Conservation (phyloP, 2,329 filamentous ascomycete genomes). For the Pseudocercospora cruenta region DNA sequence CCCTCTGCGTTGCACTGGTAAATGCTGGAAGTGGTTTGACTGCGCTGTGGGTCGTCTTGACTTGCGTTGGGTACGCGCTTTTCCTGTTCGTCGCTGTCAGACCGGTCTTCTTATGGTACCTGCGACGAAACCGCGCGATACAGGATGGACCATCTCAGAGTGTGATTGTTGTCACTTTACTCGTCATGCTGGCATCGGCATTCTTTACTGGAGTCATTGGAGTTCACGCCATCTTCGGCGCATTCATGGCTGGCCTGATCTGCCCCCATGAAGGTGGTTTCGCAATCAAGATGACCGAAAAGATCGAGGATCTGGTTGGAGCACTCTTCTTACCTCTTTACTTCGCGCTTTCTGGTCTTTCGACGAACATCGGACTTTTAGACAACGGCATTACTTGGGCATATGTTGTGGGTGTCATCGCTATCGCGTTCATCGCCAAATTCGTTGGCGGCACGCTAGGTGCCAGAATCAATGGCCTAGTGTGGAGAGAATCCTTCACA, state of each 20-base stretch:
- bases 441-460: slow-evolving; percentile 81
- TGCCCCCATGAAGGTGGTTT: slow-evolving; percentile 89
- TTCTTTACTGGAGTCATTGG: slow-evolving; percentile 92
- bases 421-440: slow-evolving; percentile 82
- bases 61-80: slow-evolving; percentile 72
- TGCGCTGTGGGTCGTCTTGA: slow-evolving; percentile 81
- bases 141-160: slow-evolving; percentile 86
- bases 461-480: slow-evolving; percentile 72
- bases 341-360: slow-evolving; percentile 88
- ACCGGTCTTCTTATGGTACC: slow-evolving; percentile 73
- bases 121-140: slow-evolving; percentile 74
- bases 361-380: slow-evolving; percentile 82
- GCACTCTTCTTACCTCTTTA: slow-evolving; percentile 87
- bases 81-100: slow-evolving; percentile 74
- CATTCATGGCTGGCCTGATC: slow-evolving; percentile 85
- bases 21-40: slow-evolving; percentile 83
- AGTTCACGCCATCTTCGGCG: slow-evolving; percentile 92
- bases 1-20: slow-evolving; percentile 88
- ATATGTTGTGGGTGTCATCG: slow-evolving; percentile 82
- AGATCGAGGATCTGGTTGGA: slow-evolving; percentile 88
- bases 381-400: slow-evolving; percentile 83
- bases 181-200: slow-evolving; percentile 76
- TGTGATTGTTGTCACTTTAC: slow-evolving; percentile 78
- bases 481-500: slow-evolving; percentile 87
- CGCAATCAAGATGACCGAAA: slow-evolving; percentile 87